Base-by-base conservation (phyloP, 2,329 filamentous ascomycete genomes). In the Diplodia seriata region DNA sequence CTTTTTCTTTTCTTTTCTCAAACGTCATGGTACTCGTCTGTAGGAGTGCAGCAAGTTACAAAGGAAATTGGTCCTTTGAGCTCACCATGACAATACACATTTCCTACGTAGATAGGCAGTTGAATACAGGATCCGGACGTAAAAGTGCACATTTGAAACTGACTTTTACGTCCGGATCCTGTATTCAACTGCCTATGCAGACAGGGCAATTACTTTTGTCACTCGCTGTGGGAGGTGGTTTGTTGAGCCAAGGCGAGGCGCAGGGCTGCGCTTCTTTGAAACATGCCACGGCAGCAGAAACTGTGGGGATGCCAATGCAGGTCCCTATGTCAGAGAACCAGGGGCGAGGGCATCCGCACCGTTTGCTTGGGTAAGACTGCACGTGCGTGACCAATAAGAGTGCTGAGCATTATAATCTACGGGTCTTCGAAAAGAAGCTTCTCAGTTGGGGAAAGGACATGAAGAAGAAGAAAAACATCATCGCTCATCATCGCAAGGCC, bases 231-330 rank as follows among this genome's bases (percentile, higher is more conserved):
- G 26, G 26, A 0, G 26, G 26, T 26, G 26, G 26, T 26, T 38
- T 38, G 9, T 38, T 38, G 9, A 20, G 43, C 18, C 20, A 47
- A n/a, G 40, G 40, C 40, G 40, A n/a, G 43, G 43, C n/a, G 43
- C 11, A 12, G n/a, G 18, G 56, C 36, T n/a, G 36, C 6, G 23
- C 56, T 26, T 38, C 56, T 26, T 38, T 59, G 56, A 49, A 59
- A 59, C 56, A 18, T 59, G 38, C 36, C 38, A 47, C 20, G 20
- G 38, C 38, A 47, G 56, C 36, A 29, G 23, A 40, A 57, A 40
- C 12, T 57, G 54, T 57, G 54, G 54, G 38, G 54, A 40, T 47
- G n/a, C 43, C 43, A 47, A 47, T 47, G 43, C 43, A 47, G 43
- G 43, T 47, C 43, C 43, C 4, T n/a, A 47, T 47, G 43, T 47